Evolutionary conservation across 2,329 filamentous ascomycete species (phyloP).

Genomic region (Xylogone sp.): DNA sequence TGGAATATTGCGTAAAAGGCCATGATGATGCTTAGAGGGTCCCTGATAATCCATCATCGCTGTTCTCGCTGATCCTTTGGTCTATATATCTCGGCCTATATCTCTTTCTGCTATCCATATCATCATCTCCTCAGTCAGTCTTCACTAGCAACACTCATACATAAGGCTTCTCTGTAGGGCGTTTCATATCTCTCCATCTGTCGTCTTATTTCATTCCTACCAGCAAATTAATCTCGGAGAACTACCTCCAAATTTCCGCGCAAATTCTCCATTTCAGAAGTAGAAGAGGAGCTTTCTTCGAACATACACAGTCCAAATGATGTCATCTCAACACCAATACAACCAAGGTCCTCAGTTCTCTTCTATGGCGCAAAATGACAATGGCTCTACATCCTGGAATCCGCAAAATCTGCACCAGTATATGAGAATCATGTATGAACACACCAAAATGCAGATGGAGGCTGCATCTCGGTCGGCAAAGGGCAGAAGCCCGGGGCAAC

Average conservation of each 20-base stretch:
- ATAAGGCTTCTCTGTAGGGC: too few relatives aligned
- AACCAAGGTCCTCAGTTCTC: not conserved
- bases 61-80: not conserved
- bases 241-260: too few relatives aligned
- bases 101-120: too few relatives aligned
- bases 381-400: not conserved
- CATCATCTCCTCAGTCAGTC: not conserved
- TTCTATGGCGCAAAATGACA: not conserved
- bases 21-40: not conserved
- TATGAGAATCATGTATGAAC: conserved; percentile 57
- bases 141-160: too few relatives aligned
- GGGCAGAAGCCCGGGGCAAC: conserved; percentile 8
- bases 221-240: too few relatives aligned
- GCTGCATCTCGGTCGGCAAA: conserved; percentile 43
- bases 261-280: not conserved
- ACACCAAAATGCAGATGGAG: conserved; percentile 65
- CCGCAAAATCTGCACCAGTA: conserved; percentile 32
- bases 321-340: not conserved
- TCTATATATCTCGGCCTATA: not conserved
- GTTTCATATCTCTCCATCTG: too few relatives aligned
- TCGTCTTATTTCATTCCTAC: too few relatives aligned
- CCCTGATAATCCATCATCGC: not conserved
- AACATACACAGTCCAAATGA: not conserved
- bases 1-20: not conserved
- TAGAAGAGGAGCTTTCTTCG: not conserved